Conservation (phyloP, 441 rosid species). For the Lepidium campestre region DNA sequence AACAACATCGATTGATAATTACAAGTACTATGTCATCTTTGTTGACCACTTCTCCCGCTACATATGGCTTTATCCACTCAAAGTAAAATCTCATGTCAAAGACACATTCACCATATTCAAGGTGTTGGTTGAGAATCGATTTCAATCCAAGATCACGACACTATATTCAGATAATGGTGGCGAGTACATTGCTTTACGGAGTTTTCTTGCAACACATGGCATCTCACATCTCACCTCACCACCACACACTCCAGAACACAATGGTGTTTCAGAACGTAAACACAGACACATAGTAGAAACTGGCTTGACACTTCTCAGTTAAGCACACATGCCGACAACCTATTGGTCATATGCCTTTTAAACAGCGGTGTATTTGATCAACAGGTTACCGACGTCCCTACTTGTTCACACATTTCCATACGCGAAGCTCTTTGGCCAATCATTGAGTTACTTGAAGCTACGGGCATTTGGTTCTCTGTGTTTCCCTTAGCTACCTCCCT, state of each 20-base stretch:
- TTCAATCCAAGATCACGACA: not conserved
- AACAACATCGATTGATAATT: not conserved
- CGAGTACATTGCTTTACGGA: rapidly evolving
- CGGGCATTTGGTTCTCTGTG: no score
- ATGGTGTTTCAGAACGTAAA: not conserved
- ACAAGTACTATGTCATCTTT: no score
- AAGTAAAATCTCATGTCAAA: no score
- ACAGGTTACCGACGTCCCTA: not conserved
- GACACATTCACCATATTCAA: not conserved
- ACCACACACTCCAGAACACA: not conserved
- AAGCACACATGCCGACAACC: not conserved
- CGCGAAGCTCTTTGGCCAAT: no score
- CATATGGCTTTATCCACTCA: no score
- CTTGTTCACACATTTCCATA: no score
- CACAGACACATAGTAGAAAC: not conserved
- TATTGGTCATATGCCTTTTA: not conserved
- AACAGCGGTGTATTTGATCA: not conserved
- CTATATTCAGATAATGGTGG: not conserved
- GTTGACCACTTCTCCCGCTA: no score
- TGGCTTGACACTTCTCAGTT: not conserved
- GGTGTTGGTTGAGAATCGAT: not conserved
- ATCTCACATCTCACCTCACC: not conserved
- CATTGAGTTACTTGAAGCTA: no score
- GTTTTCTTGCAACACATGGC: not conserved
- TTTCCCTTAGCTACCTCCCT: no score